Conservation (phyloP, 768 basidiomycete genomes). For the Tephrocybe sp. region DNA sequence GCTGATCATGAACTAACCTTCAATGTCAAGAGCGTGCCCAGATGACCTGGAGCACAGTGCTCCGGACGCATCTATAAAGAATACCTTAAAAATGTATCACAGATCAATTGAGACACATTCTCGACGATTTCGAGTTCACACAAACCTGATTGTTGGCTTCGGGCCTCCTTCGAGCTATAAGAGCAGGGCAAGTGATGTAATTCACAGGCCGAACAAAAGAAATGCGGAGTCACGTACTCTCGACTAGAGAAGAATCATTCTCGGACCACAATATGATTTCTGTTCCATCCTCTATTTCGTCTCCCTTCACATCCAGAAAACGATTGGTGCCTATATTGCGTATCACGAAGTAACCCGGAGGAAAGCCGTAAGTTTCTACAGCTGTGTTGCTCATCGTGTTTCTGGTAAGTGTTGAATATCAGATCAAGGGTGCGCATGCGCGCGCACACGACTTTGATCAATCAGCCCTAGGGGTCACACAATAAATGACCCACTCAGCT, state of each 20-base stretch:
- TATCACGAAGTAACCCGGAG: constrained; percentile 62
- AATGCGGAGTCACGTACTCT: constrained; percentile 48
- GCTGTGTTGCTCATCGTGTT: constrained; percentile 24
- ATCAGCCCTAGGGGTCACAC: no score
- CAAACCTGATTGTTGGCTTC: constrained; percentile 72
- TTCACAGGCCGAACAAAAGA: neutral
- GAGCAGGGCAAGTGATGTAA: neutral
- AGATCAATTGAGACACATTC: neutral
- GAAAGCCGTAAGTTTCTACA: constrained; percentile 44
- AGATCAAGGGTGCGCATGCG: no score
- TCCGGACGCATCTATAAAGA: constrained; percentile 78
- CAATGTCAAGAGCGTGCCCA: constrained; percentile 80
- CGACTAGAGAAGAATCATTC: constrained; percentile 75
- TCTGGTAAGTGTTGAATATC: no score
- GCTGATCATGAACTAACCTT: constrained; percentile 45
- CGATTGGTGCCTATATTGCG: constrained; percentile 52
- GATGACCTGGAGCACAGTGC: constrained; percentile 74
- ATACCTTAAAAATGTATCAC: constrained; percentile 48
- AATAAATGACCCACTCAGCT: no score
- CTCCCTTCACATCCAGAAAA: constrained; percentile 54
- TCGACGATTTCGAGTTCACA: neutral
- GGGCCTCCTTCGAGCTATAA: constrained; percentile 61
- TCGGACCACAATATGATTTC: constrained; percentile 66
- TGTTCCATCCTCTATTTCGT: constrained; percentile 57
- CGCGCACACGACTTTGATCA: no score